phyloP scores from a whole-genome alignment of 2,329 filamentous ascomycete genomes.

The Verticillium dahliae region DNA sequence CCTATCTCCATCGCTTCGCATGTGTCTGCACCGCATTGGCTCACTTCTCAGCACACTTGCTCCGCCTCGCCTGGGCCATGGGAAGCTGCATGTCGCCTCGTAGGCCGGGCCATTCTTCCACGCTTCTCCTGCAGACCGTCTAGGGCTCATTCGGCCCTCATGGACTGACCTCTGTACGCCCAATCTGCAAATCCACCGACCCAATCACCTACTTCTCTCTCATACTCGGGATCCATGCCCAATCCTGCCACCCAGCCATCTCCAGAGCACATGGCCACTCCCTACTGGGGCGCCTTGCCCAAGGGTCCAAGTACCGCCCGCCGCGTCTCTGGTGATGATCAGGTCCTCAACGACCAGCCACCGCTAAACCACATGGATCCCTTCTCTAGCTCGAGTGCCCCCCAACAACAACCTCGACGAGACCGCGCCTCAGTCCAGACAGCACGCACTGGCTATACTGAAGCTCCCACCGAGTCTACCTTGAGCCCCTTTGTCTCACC shows the following conservation, averaged over 20 bases:
- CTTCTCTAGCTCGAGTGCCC: conserved; percentile 17
- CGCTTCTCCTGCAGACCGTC: not conserved
- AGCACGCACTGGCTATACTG: conserved; percentile 31
- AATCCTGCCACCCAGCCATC: not conserved
- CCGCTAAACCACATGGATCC: conserved; percentile 21
- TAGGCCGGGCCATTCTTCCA: conserved; percentile 9
- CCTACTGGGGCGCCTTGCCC: conserved; percentile 55
- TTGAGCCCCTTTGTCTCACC: conserved; percentile 52
- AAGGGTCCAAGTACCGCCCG: conserved; percentile 18
- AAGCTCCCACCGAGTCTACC: conserved; percentile 50
- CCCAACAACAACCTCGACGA: conserved; percentile 32
- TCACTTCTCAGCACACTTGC: conserved; percentile 5
- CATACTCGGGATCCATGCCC: not conserved
- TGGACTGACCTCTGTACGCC: not conserved
- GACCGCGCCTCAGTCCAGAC: conserved; percentile 52
- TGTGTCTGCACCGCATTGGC: conserved; percentile 41
- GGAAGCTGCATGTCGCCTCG: conserved; percentile 13
- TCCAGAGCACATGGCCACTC: conserved; percentile 34
- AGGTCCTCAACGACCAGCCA: conserved; percentile 14
- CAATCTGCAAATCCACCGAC: not conserved
- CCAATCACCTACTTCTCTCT: not conserved
- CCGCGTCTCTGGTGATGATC: conserved; percentile 25
- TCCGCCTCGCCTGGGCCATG: conserved; percentile 7
- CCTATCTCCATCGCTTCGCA: conserved; percentile 13
- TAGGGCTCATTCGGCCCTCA: not conserved